A percentile compares a stretch with the other conserved stretches of the same genome.
Evolutionary conservation across 345 rosid genomes (phyloP).

Genomic region (Aurinia saxatilis): DNA sequence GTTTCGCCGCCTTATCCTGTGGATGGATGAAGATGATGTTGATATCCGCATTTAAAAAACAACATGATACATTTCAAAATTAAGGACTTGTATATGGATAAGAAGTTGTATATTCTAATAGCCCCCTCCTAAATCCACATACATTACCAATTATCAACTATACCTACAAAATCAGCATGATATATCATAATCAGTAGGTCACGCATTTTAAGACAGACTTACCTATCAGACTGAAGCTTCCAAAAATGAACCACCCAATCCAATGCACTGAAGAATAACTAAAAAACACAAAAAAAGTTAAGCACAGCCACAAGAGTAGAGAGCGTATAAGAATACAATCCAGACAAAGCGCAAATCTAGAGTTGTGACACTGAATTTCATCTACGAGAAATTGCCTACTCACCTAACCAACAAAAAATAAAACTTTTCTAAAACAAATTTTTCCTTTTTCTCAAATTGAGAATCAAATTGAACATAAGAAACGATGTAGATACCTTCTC

Average conservation of each 20-base stretch:
- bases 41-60: not conserved
- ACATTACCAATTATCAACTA: not conserved
- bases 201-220: constrained; percentile 7
- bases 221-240: constrained; percentile 30
- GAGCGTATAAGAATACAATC: not conserved
- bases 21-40: not conserved
- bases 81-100: not conserved
- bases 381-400: too few relatives aligned
- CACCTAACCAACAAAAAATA: too few relatives aligned
- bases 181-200: constrained; percentile 2
- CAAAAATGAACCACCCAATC: constrained; percentile 31
- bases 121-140: not conserved
- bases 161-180: not conserved
- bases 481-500: too few relatives aligned
- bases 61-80: not conserved
- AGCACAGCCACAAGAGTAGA: not conserved
- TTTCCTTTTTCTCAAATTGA: too few relatives aligned
- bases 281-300: not conserved
- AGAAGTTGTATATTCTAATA: not conserved
- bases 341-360: not conserved
- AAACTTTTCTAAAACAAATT: too few relatives aligned
- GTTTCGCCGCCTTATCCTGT: not conserved
- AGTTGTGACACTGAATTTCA: not conserved
- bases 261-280: constrained; percentile 26
- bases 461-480: too few relatives aligned